phyloP scores from a whole-genome alignment of 441 rosid species.

The Euphorbia corollata region DNA sequence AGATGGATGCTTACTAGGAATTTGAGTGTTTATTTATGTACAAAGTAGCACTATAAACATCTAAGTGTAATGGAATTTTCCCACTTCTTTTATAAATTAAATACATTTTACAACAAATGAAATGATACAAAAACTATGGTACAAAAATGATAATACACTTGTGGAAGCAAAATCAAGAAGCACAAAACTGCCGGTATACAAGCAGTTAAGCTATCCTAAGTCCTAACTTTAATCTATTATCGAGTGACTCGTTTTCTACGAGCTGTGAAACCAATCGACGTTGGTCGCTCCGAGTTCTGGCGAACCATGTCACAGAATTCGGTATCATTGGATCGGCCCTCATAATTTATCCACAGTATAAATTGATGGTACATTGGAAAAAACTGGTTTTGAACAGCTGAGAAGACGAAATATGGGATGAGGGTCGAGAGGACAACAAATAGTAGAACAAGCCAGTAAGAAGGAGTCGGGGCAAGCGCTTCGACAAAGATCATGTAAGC shows the following conservation, averaged over 20 bases:
- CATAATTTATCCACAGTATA: slow-evolving; percentile 72
- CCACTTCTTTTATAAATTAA: neutral
- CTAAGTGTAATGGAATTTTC: slow-evolving; percentile 13
- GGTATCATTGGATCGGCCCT: slow-evolving; percentile 55
- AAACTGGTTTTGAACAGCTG: slow-evolving; percentile 60
- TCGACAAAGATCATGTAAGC: slow-evolving; percentile 75
- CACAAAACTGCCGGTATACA: slow-evolving; percentile 4
- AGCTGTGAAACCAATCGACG: slow-evolving; percentile 71
- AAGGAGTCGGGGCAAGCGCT: slow-evolving; percentile 78
- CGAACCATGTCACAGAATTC: slow-evolving; percentile 74
- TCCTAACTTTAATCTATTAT: slow-evolving; percentile 9
- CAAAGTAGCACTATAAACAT: neutral
- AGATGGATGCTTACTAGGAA: neutral
- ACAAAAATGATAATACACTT: neutral
- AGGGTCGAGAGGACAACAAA: slow-evolving; percentile 49
- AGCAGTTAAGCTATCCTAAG: neutral
- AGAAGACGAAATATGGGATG: slow-evolving; percentile 58
- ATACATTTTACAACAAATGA: neutral
- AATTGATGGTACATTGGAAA: slow-evolving; percentile 85
- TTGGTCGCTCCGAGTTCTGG: slow-evolving; percentile 53
- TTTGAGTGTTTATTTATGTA: slow-evolving; percentile 1
- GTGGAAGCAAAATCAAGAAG: neutral
- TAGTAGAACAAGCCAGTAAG: slow-evolving; percentile 61
- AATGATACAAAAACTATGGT: neutral
- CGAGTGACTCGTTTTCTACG: slow-evolving; percentile 29